Evolutionary conservation across 176 grass and related monocot genomes (phyloP), one percentile per base, ranked within the genome.

Genomic region (Ampelocalamus luodianensis): DNA sequence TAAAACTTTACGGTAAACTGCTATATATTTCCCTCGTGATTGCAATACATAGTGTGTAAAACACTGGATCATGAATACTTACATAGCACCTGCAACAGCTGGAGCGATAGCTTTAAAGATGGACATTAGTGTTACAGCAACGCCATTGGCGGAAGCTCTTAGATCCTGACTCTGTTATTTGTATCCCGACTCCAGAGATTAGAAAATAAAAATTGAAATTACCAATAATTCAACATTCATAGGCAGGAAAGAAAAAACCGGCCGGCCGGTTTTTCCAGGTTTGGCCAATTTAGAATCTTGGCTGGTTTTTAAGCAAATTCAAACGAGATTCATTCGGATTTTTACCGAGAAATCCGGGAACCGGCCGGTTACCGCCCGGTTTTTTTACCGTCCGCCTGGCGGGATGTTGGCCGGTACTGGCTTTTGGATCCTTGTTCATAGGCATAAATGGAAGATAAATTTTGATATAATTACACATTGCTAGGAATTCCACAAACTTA

Each of bases 141-240:
- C 43, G 3, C 89, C 89, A 74, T 92, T 94, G 85, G 92, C 87
- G 20, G 87, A 83, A 59, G 80, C 92, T 90, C 92, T 89, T 83
- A 87, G 45, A 24, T 92, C 87, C 62, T 94, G 90, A 61, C 68
- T 46, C 87, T 94, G 81, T 65, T 60, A 55, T 60, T 62, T 23
- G 69, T n/a, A 82, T 67, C 64, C 8, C 45, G 14, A 3, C 32
- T 34, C 32, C 32, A 2, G 32, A 76, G 72, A 53, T 82, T 82
- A 86, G 78, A 71, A 77, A 81, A 70, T 10, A 71, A 26, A 69
- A 55, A 8, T 73, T 76, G 10, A 63, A 39, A 85, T 55, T 45
- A 65, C 53, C 17, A 59, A 74, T 13, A 34, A 34, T 34, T 34
- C 32, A 34, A 34, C 2, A 62, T 77, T 39, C 9, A 10, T 72